A percentile compares a stretch with the other conserved stretches of the same genome.
Conservation (phyloP, 495 filamentous ascomycete species). For the Talaromyces thailandensis region DNA sequence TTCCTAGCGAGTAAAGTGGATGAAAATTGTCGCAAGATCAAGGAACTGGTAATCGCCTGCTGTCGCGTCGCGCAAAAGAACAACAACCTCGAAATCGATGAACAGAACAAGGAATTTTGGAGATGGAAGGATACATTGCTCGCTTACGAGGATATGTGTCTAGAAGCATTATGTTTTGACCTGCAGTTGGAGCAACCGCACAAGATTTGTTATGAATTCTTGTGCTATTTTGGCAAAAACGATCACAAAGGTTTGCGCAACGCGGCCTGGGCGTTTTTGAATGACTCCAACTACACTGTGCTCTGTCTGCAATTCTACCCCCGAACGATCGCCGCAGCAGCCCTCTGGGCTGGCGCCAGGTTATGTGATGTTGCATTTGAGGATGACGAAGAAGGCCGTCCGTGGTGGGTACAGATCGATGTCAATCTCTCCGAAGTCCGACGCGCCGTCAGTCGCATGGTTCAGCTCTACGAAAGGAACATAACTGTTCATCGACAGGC, state of each 20-base stretch:
- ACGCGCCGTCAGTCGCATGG: slow-evolving; percentile 59
- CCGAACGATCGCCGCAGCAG: slow-evolving; percentile 71
- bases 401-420: slow-evolving; percentile 78
- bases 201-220: slow-evolving; percentile 66
- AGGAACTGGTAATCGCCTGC: slow-evolving; percentile 83
- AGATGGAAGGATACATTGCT: slow-evolving; percentile 90
- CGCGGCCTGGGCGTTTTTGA: slow-evolving; percentile 84
- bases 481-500: slow-evolving; percentile 37
- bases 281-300: slow-evolving; percentile 75
- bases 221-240: slow-evolving; percentile 57
- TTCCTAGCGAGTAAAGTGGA: slow-evolving; percentile 96
- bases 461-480: slow-evolving; percentile 65
- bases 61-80: slow-evolving; percentile 94
- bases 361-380: slow-evolving; percentile 61
- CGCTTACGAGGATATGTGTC: slow-evolving; percentile 78
- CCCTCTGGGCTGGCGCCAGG: slow-evolving; percentile 75
- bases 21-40: slow-evolving; percentile 89
- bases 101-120: slow-evolving; percentile 96
- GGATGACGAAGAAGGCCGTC: slow-evolving; percentile 59
- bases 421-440: slow-evolving; percentile 53
- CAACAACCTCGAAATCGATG: slow-evolving; percentile 73
- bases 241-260: slow-evolving; percentile 71
- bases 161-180: slow-evolving; percentile 92
- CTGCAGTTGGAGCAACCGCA: slow-evolving; percentile 80
- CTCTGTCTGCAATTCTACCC: slow-evolving; percentile 75